Evolutionary conservation across 495 filamentous ascomycete species (phyloP), one percentile per base, ranked within the genome.

Genomic region (Daldinia childiae): DNA sequence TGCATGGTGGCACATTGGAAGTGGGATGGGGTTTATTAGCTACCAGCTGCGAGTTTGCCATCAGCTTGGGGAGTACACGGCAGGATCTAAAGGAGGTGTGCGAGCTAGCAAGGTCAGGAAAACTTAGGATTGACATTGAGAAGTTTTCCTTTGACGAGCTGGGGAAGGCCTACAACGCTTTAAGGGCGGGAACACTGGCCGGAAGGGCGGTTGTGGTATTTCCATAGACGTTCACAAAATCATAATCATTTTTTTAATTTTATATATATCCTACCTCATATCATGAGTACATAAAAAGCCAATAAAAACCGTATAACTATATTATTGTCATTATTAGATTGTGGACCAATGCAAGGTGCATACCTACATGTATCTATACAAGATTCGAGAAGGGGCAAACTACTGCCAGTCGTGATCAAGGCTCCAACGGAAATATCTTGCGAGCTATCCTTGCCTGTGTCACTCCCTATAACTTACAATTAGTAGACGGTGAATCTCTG

Each of bases 41-140:
- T 6, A 62, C 66, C 36, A 62, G 58, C 50, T 68, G 66, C 15
- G 66, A 68, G 58, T 68, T 68, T 32, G 39, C 58, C 7, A 68
- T 68, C 21, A 62, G 66, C 24, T 26, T 62, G 50, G 66, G 58
- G 12, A 68, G 66, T 26, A 68, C 66, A 30, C 29, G 66, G 15
- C 66, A 62, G 66, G 66, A 68, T 19, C 21, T 62, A 32, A 24
- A 58, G 34, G 66, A 68, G 58, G 66, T 68, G 39, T 68, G 66
- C 30, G 58, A 62, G 8, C 26, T 68, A 50, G 58, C 58, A 27
- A 54, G 29, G 48, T 30, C 9, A 8, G 66, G 66, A 2, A 68
- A 62, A 39, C 19, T 68, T 39, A 48, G 51, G 6, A 62, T 68
- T n/a, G 58, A 68, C 30, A 30, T 62, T 19, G 48, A 68, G 27